Evolutionary conservation across 1,284 basidiomycete genomes (phyloP), one percentile per base, ranked within the genome.

Genomic region (Gymnopus androsaceus): DNA sequence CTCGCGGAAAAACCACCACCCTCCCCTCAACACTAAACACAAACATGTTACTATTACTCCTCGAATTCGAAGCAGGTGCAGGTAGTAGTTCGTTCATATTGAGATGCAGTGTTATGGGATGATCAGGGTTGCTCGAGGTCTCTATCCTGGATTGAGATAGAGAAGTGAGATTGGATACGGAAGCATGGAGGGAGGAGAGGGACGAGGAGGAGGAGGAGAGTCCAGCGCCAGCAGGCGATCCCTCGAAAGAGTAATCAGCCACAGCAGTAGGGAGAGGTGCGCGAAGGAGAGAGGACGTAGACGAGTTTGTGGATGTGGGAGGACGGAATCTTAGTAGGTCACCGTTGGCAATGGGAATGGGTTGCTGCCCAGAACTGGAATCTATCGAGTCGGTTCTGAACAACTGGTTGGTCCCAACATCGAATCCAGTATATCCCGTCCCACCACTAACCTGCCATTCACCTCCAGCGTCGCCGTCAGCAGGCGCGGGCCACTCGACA

Each of bases 21-120:
- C 78, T 84, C 3, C 89, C 88, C 3, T 77, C 75, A 37, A 92
- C 80, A 12, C 72, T 79, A 66, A 91, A 88, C 3, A 77, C 79
- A 64, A 91, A 84, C 5, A 75, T 67, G 56, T 82, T 84, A 67
- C 48, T 42, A 19, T 83, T 85, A 6, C 31, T 14, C 7, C 31
- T 33, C 31, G n/a, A n/a, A n/a, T 14, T 33, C 31, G 31, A 7
- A 33, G 31, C 31, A 28, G 79, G 71, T 3, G 86, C 81, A 1
- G 82, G 79, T n/a, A 83, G 72, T 14, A 91, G 72, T 41, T 90
- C 87, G 63, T 88, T 88, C 76, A 91, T 87, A 63, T 91, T 89
- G 54, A 92, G 63, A 65, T 90, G 88, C 4, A 92, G 69, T 0
- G 87, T 89, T 33, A 88, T 74, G 3, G 84, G 82, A n/a, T 75